Percentiles rank a stretch among this genome's conserved stretches.
Evolutionary conservation across 2,329 filamentous ascomycete species (phyloP).

Genomic region (Dactylellina parvicollis): DNA sequence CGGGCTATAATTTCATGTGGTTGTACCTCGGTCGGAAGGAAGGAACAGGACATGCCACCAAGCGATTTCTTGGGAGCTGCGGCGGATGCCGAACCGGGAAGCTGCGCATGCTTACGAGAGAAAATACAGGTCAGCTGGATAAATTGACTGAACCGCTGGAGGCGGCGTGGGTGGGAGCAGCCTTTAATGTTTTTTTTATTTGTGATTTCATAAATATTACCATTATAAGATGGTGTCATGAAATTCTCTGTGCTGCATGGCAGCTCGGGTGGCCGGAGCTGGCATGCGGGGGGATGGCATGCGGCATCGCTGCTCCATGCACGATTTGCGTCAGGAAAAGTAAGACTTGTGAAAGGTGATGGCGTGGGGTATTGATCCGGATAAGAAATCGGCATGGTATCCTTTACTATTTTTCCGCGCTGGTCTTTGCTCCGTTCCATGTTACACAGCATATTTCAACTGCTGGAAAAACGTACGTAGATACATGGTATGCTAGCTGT

Average conservation of each 20-base stretch:
- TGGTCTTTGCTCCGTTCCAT: no score
- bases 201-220: slow-evolving; percentile 2
- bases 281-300: slow-evolving; percentile 15
- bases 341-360: neutral
- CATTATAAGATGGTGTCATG: neutral
- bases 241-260: slow-evolving; percentile 9
- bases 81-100: slow-evolving; percentile 51
- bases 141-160: slow-evolving; percentile 5
- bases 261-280: slow-evolving; percentile 38
- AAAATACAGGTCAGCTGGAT: slow-evolving; percentile 35
- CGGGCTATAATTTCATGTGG: slow-evolving; percentile 50
- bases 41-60: neutral
- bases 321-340: neutral
- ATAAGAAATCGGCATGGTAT: slow-evolving; percentile 12
- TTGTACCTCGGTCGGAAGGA: slow-evolving; percentile 55
- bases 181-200: slow-evolving; percentile 4
- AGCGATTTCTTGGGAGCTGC: slow-evolving; percentile 2
- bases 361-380: slow-evolving; percentile 38
- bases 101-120: slow-evolving; percentile 1
- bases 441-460: no score
- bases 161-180: neutral
- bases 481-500: no score
- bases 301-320: neutral
- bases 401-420: slow-evolving; percentile 11
- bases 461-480: no score